Evolutionary conservation across 495 filamentous ascomycete genomes (phyloP), one percentile per base, ranked within the genome.

Genomic region (Aspergillus wentii): DNA sequence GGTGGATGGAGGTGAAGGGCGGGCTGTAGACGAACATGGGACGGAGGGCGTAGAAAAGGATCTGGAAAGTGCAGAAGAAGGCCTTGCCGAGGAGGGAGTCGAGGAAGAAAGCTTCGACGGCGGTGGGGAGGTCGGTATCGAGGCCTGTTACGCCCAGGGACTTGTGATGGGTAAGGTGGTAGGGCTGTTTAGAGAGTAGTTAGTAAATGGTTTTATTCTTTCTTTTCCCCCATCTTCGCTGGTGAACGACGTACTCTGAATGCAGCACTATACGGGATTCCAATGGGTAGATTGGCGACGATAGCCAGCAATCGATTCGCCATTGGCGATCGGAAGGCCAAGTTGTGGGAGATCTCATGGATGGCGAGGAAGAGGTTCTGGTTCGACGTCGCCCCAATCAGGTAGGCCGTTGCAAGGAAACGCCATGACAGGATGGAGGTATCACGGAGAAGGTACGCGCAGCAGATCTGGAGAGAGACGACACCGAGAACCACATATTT

Each of bases 11-110:
- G 34, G 94, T 97, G 58, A 97, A 76, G 17, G 90, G 87, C 2
- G 96, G 73, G 50, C 80, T 76, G 72, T 94, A 94, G 48, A 99
- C 76, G 67, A 90, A 82, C 83, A 96, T 94, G 35, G 94, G 94
- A 4, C 94, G 88, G n/a, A 99, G 55, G 55, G 94, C 94, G 74
- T 99, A 99, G 79, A 99, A 99, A 56, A 99, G 71, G 60, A 99
- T 96, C 65, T 99, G 94, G 70, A 96, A 97, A 49, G 94, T 97
- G 71, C 86, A 94, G 78, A 99, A 99, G 74, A 99, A 97, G 44
- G 94, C 85, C 61, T 99, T 99, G 51, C 94, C 94, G 13, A 90
- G 76, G 54, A 99, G 75, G n/a, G 88, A 94, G 73, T 96, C 84
- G 45, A 99, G 83, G 62, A 97, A 83, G 58, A 95, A 61, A 49